A percentile compares a stretch with the other conserved stretches of the same genome.
phyloP scores from a whole-genome alignment of 2,329 filamentous ascomycete species.

The Fusarium dimerum region DNA sequence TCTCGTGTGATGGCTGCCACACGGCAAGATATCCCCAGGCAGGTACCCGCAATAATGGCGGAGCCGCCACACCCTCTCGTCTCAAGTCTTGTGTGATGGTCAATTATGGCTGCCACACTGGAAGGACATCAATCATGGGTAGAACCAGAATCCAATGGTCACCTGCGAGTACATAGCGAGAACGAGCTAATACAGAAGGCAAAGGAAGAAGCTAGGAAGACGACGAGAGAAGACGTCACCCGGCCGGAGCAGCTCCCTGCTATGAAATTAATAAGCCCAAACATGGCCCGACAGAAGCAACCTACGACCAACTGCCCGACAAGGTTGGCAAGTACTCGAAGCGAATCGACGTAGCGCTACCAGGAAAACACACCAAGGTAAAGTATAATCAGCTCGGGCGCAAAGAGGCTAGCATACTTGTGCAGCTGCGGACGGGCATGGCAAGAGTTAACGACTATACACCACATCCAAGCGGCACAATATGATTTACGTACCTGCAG shows the following conservation, averaged over 20 bases:
- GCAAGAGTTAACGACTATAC: conserved; percentile 1
- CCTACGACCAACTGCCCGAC: conserved; percentile 1
- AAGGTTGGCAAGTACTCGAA: conserved; percentile 8
- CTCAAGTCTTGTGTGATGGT: too few species aligned
- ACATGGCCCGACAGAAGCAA: not conserved
- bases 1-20: too few species aligned
- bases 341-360: conserved; percentile 1
- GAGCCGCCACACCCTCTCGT: too few species aligned
- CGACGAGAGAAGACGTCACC: not conserved
- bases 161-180: too few species aligned
- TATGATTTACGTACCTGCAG: not conserved
- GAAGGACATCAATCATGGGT: too few species aligned
- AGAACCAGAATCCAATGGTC: too few species aligned
- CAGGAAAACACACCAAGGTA: not conserved
- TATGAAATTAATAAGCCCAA: too few species aligned
- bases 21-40: too few species aligned
- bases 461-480: not conserved
- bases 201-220: conserved; percentile 4
- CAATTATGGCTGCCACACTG: too few species aligned
- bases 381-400: conserved; percentile 2
- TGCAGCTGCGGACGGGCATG: conserved; percentile 2
- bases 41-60: too few species aligned
- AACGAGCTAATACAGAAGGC: too few species aligned
- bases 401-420: not conserved
- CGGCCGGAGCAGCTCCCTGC: not conserved